A percentile compares a stretch with the other conserved stretches of the same genome.
Evolutionary conservation across 345 rosid species (phyloP).

Genomic region (Dipteronia sinensis): DNA sequence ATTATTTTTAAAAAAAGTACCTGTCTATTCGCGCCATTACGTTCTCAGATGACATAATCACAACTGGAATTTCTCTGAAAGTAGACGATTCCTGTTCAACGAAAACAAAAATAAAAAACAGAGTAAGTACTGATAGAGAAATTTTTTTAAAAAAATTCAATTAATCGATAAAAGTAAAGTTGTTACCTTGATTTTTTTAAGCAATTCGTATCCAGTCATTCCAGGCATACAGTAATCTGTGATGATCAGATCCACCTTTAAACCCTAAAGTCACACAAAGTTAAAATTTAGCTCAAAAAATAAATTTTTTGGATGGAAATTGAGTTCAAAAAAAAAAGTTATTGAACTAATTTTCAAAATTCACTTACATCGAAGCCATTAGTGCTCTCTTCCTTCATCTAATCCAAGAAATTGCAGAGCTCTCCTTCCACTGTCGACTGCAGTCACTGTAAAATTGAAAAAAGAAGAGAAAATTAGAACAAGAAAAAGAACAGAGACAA

Average conservation of each 20-base stretch:
- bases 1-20: conserved; percentile 29
- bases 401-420: conserved; percentile 86
- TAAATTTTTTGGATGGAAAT: neutral
- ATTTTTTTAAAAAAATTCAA: too few relatives aligned
- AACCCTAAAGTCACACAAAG: conserved; percentile 39
- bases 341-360: neutral
- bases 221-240: conserved; percentile 99
- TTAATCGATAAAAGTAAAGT: neutral
- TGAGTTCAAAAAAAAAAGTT: too few relatives aligned
- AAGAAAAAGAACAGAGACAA: neutral
- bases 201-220: conserved; percentile 97
- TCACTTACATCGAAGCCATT: conserved; percentile 50
- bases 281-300: conserved; percentile 1
- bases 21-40: conserved; percentile 76
- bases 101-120: neutral
- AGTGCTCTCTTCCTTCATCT: conserved; percentile 56
- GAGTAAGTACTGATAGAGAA: neutral
- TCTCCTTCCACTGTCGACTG: conserved; percentile 82
- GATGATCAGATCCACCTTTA: conserved; percentile 88
- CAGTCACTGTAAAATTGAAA: conserved; percentile 62
- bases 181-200: conserved; percentile 85
- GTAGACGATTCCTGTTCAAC: conserved; percentile 69
- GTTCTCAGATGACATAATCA: conserved; percentile 96
- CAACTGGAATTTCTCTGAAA: conserved; percentile 79
- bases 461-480: neutral